Evolutionary conservation across 768 basidiomycete genomes (phyloP).

Genomic region (Tulasnella sp.): DNA sequence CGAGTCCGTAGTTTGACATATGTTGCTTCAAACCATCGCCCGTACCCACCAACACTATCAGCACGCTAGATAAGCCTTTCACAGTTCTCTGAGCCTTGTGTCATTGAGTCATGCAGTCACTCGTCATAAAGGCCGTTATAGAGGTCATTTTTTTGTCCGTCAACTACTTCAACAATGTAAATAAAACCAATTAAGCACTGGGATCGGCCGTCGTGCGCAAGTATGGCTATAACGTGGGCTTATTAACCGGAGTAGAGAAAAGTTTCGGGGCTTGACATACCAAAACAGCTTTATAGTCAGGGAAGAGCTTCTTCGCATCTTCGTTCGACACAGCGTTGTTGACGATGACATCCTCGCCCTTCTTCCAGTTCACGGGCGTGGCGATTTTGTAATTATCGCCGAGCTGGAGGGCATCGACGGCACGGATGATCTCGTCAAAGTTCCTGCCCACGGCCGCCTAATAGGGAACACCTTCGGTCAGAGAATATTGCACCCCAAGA

Average conservation of each 20-base stretch:
- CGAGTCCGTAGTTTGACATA: no score
- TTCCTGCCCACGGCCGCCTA: slow-evolving; percentile 84
- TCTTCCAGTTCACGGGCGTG: slow-evolving; percentile 92
- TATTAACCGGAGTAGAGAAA: no score
- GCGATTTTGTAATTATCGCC: slow-evolving; percentile 69
- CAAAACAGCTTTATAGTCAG: slow-evolving; percentile 64
- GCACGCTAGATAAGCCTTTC: no score
- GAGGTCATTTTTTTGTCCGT: no score
- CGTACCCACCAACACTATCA: no score
- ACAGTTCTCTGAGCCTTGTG: no score
- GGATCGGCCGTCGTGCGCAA: slow-evolving; percentile 54
- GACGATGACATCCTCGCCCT: slow-evolving; percentile 88
- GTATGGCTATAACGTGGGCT: slow-evolving; percentile 48
- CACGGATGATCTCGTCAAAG: slow-evolving; percentile 65
- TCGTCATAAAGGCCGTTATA: no score
- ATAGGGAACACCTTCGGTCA: neutral
- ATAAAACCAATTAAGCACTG: no score
- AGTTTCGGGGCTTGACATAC: slow-evolving; percentile 35
- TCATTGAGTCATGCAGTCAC: no score
- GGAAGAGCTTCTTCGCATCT: slow-evolving; percentile 87
- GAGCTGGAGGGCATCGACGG: slow-evolving; percentile 85
- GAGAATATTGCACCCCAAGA: neutral
- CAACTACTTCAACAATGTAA: no score
- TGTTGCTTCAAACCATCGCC: no score
- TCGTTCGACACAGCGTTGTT: slow-evolving; percentile 73